These are phyloP conservation scores for Ensete glaucum DNA, from an alignment of 176 grass and related monocot species.

Conservation along the genomic window DNA sequence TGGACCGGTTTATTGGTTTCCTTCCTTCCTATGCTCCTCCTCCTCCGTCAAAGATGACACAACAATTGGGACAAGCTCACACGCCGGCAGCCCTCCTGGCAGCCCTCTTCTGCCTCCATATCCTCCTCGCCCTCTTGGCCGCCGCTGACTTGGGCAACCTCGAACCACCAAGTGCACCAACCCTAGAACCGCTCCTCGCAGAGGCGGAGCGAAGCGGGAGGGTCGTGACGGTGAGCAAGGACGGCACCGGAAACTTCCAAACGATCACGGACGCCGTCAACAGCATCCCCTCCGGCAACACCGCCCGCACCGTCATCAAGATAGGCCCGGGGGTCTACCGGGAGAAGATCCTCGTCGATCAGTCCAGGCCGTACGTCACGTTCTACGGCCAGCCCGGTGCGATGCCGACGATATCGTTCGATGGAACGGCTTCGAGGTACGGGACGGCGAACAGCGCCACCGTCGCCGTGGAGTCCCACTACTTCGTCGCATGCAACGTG, in stretches of 20 bases:
- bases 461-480: constrained; percentile 9
- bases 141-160: not conserved
- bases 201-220: not conserved
- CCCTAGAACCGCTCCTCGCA: not conserved
- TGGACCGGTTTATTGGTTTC: not conserved
- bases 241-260: not conserved
- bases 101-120: not conserved
- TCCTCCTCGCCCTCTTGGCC: not conserved
- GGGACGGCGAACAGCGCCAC: constrained; percentile 16
- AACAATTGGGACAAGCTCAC: not conserved
- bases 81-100: not conserved
- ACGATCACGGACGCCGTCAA: not conserved
- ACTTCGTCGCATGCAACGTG: constrained; percentile 16
- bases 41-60: not conserved
- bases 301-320: not conserved
- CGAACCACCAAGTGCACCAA: not conserved
- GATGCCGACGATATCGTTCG: constrained; percentile 8
- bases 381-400: not conserved
- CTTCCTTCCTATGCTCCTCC: not conserved
- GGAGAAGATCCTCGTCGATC: constrained; percentile 6
- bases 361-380: constrained; percentile 5
- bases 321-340: constrained; percentile 13
- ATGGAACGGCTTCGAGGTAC: not conserved
- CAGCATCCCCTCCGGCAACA: not conserved
- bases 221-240: constrained; percentile 10